Conservation (phyloP, 164 flowering plant genomes). For the Warburgia ugandensis region DNA sequence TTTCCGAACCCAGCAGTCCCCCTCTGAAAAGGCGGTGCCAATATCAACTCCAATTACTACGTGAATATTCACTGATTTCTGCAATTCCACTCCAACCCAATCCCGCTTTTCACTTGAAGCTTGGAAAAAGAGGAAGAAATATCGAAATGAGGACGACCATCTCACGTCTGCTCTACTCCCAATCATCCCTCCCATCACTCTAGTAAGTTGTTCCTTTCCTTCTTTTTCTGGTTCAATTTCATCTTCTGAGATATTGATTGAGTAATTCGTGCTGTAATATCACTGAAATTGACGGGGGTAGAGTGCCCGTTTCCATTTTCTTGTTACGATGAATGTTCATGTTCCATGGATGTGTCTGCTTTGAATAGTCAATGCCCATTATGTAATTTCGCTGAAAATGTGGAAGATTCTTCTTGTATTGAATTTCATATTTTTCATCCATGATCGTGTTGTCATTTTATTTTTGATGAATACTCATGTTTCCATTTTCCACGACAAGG, state of each 20-base stretch:
- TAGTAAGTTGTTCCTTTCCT: conserved; percentile 10
- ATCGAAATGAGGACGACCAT: conserved; percentile 13
- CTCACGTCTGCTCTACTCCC: conserved; percentile 15
- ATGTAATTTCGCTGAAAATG: no score
- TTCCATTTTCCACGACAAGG: no score
- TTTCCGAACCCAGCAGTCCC: no score
- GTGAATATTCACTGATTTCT: background rate
- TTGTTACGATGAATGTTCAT: background rate
- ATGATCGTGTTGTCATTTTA: background rate
- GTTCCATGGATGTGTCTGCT: no score
- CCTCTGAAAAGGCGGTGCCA: background rate
- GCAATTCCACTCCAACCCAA: background rate
- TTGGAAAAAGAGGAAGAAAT: conserved; percentile 2
- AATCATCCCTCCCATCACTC: conserved; percentile 19
- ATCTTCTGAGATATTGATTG: background rate
- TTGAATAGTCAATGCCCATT: no score
- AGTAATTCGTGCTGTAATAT: background rate
- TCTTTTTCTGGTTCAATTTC: background rate
- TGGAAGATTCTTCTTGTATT: no score
- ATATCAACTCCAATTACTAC: background rate
- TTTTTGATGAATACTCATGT: no score
- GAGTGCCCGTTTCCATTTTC: no score
- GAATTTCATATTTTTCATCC: background rate
- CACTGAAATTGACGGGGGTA: no score
- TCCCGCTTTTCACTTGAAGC: background rate